Evolutionary conservation across 2,329 filamentous ascomycete species (phyloP).

Genomic region (Teratosphaeria epicoccoides): DNA sequence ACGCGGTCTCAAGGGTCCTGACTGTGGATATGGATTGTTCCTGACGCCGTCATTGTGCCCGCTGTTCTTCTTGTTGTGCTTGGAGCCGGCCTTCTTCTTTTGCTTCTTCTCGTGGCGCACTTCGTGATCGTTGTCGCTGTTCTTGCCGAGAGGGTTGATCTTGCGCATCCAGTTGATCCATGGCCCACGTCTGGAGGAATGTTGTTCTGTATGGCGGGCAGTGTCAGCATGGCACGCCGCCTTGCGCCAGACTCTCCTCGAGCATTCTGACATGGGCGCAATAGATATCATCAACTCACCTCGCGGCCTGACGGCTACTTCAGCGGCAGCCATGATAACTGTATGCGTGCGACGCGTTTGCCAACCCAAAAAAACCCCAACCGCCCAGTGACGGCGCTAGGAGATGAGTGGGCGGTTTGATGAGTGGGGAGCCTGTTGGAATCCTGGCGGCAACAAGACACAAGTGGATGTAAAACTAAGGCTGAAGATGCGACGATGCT

Average conservation of each 20-base stretch:
- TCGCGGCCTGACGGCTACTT: conserved; percentile 33
- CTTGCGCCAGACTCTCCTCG: conserved; percentile 12
- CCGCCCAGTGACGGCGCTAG: neutral
- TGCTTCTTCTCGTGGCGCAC: conserved; percentile 18
- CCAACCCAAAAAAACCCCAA: too few relatives aligned
- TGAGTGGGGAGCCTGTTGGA: neutral
- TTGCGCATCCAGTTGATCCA: conserved; percentile 94
- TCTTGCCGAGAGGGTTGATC: conserved; percentile 71
- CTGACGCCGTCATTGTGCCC: conserved; percentile 41
- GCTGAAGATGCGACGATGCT: neutral
- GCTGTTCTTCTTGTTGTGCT: conserved; percentile 38
- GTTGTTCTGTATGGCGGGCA: conserved; percentile 41
- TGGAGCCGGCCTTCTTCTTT: conserved; percentile 29
- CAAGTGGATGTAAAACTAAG: neutral
- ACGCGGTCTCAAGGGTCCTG: conserved; percentile 51
- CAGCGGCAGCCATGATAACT: conserved; percentile 33
- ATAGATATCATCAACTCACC: conserved; percentile 18
- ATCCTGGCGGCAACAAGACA: neutral
- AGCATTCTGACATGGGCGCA: neutral
- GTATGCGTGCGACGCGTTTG: neutral
- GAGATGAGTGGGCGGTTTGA: neutral
- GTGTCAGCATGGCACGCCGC: conserved; percentile 7
- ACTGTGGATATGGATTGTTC: conserved; percentile 89
- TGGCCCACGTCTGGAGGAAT: conserved; percentile 64
- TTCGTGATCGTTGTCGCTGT: conserved; percentile 38